Base-by-base conservation (phyloP, 768 basidiomycete species). In the Mycena chlorophos region DNA sequence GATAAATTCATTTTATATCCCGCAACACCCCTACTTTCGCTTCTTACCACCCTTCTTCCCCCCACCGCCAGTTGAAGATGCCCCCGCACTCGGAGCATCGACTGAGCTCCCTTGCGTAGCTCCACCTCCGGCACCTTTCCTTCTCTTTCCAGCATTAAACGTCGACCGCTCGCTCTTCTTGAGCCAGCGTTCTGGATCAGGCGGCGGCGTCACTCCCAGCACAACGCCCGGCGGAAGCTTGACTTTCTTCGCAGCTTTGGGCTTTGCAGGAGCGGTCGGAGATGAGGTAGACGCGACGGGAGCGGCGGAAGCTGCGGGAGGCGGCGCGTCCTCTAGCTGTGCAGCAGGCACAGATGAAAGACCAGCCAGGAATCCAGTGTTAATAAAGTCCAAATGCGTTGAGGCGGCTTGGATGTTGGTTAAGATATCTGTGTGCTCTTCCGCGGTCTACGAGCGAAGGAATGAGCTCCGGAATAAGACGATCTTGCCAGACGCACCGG, bases 101-200 rank as follows among this genome's bases (percentile, higher is more conserved):
- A 62, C 64, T 3, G 76, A 71, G 54, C 71, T 76, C 20, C 90
- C 90, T 71, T 91, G 90, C 14, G 87, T 91, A 20, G 89, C 88
- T 10, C 78, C 78, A 34, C 83, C 84, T 42, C 81, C 79, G 19
- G 73, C 75, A 2, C 75, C 76, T 63, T 78, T 83, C 62, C 80
- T 81, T 68, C 82, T 77, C 66, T 71, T 82, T 38, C 78, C 78
- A 50, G 77, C 75, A 17, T 75, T 75, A 67, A 81, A 83, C 25
- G 77, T 81, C 14, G 87, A 79, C 47, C 89, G 76, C 68, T 91
- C 89, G 50, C 83, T 88, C 75, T 91, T 93, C 82, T 93, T 93
- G 56, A 93, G 68, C 91, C 91, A 93, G 58, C 91, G 76, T 69
- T 93, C 91, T 23, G 91, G 89, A 72, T 93, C 91, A 28, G 91